Evolutionary conservation across 306 rosid species (phyloP).

Genomic region (Gillenia trifoliata): DNA sequence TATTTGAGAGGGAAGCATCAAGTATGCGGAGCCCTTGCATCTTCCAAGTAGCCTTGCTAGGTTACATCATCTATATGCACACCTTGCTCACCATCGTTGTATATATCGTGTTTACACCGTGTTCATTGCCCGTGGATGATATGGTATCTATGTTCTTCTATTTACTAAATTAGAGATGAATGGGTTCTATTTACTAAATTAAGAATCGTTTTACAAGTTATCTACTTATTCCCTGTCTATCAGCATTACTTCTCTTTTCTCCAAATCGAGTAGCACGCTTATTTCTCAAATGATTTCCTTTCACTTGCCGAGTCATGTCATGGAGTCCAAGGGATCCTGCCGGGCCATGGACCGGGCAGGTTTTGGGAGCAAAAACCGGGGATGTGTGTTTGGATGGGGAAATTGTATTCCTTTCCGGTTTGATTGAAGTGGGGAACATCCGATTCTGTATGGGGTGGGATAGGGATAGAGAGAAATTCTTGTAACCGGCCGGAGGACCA

Average conservation of each 20-base stretch:
- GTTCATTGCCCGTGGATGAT: neutral
- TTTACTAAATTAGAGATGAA: neutral
- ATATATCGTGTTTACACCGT: neutral
- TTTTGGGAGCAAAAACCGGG: too few relatives aligned
- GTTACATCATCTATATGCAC: neutral
- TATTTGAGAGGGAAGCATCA: slow-evolving; percentile 1
- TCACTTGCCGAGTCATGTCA: neutral
- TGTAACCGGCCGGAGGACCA: rapidly evolving
- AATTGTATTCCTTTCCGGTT: too few relatives aligned
- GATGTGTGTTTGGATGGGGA: neutral
- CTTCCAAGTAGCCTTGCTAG: neutral
- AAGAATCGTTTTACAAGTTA: neutral
- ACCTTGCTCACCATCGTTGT: neutral
- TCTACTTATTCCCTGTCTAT: neutral
- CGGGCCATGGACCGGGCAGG: neutral
- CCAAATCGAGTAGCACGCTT: neutral
- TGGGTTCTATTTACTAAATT: neutral
- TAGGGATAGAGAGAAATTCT: too few relatives aligned
- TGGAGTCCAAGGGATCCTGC: neutral
- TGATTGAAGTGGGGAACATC: too few relatives aligned
- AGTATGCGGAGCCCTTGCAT: slow-evolving; percentile 1
- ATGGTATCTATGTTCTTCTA: neutral
- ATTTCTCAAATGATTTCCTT: neutral
- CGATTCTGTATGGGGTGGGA: too few relatives aligned
- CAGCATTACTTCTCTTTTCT: neutral